Percentiles rank a stretch among this genome's conserved stretches.
phyloP scores from a whole-genome alignment of 1,139 yeast genomes.

The Yamadazyma atmosphaerica region DNA sequence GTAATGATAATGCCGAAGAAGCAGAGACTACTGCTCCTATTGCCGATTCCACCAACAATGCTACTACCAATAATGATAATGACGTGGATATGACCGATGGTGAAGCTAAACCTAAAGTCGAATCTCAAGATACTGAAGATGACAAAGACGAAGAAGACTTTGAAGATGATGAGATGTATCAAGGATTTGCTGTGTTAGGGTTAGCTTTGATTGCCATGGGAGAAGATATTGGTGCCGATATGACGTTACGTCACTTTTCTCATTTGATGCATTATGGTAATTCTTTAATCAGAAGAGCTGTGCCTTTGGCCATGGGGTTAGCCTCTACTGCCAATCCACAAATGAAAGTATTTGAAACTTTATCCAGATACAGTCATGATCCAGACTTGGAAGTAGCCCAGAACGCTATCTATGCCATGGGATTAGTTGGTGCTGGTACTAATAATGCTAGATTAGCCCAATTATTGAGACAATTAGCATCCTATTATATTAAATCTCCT shows the following conservation, averaged over 20 bases:
- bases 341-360: slow-evolving; percentile 95
- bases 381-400: slow-evolving; percentile 92
- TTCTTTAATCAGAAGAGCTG: slow-evolving; percentile 87
- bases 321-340: slow-evolving; percentile 93
- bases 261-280: slow-evolving; percentile 98
- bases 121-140: slow-evolving; percentile 23
- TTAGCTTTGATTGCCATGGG: slow-evolving; percentile 96
- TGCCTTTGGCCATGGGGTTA: slow-evolving; percentile 96
- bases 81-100: slow-evolving; percentile 32
- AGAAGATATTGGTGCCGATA: slow-evolving; percentile 96
- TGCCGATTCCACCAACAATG: slow-evolving; percentile 12
- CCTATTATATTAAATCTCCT: slow-evolving; percentile 87
- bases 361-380: slow-evolving; percentile 95
- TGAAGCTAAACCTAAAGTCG: slow-evolving; percentile 13
- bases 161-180: slow-evolving; percentile 66
- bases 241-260: slow-evolving; percentile 95
- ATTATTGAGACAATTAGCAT: slow-evolving; percentile 88
- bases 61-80: slow-evolving; percentile 10
- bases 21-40: slow-evolving; percentile 12
- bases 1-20: slow-evolving; percentile 17
- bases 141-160: slow-evolving; percentile 28
- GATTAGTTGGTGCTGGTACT: slow-evolving; percentile 97
- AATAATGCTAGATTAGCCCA: slow-evolving; percentile 98
- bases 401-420: slow-evolving; percentile 96
- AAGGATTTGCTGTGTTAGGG: slow-evolving; percentile 92